These are phyloP conservation scores for Pulveroboletus sp. DNA, from an alignment of 768 basidiomycete genomes.

Conservation along the genomic window DNA sequence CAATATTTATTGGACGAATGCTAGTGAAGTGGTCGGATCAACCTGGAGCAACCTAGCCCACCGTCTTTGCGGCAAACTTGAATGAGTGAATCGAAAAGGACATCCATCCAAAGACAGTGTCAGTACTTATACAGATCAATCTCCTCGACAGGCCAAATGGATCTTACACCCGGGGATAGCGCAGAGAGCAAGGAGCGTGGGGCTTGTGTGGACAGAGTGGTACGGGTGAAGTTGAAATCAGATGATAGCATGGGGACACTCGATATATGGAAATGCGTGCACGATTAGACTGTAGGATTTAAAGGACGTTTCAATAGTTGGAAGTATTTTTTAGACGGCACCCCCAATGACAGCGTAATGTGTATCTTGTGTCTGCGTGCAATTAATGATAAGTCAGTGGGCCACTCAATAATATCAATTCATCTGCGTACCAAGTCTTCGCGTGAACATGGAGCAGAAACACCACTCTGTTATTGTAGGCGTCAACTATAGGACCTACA, in stretches of 20 bases:
- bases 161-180: not conserved
- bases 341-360: conserved; percentile 10
- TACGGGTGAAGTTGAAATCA: not conserved
- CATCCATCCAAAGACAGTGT: not conserved
- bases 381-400: not conserved
- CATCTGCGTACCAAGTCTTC: conserved; percentile 7
- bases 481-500: not conserved
- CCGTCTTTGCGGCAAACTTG: too few relatives aligned
- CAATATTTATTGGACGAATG: too few relatives aligned
- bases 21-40: not conserved
- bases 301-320: not conserved
- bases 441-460: not conserved
- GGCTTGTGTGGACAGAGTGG: not conserved
- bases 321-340: not conserved
- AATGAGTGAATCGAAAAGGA: not conserved
- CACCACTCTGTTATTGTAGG: not conserved
- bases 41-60: not conserved
- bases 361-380: not conserved
- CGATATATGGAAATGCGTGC: not conserved
- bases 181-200: not conserved
- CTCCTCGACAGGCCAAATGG: not conserved
- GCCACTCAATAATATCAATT: not conserved
- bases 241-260: not conserved
- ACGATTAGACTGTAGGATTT: not conserved
- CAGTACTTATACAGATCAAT: conserved; percentile 5